Conservation (phyloP, 371 early-diverging fungal genomes). For the Lichtheimia corymbifera region DNA sequence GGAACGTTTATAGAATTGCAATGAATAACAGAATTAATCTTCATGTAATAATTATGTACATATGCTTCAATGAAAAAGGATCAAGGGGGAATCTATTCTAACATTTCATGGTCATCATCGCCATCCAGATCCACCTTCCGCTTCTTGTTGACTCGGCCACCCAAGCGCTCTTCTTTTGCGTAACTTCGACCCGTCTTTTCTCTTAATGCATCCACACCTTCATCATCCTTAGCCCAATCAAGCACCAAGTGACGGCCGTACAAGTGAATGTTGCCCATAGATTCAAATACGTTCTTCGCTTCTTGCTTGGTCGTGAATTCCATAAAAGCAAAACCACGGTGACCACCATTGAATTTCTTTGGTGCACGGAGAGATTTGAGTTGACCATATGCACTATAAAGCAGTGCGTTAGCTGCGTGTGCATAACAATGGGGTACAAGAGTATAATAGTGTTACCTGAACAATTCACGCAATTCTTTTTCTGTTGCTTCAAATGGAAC, state of each 20-base stretch:
- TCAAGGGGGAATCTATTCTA: background rate
- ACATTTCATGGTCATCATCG: conserved; percentile 18
- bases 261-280: conserved; percentile 93
- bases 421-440: too few species aligned
- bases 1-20: too few species aligned
- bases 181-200: conserved; percentile 71
- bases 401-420: too few species aligned
- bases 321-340: conserved; percentile 98
- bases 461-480: conserved; percentile 91
- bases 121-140: conserved; percentile 56
- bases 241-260: conserved; percentile 98
- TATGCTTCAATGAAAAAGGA: background rate
- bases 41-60: too few species aligned
- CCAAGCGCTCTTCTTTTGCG: conserved; percentile 55
- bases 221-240: conserved; percentile 93
- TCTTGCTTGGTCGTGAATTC: conserved; percentile 94
- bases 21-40: too few species aligned
- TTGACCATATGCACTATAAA: conserved; percentile 80
- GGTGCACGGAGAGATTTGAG: conserved; percentile 96
- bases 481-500: conserved; percentile 98
- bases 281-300: conserved; percentile 88
- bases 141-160: conserved; percentile 49
- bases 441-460: conserved; percentile 53
- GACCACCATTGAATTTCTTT: conserved; percentile 90
- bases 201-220: conserved; percentile 60